Conservation (phyloP, 176 grass and related monocot species). For the Carex kokanica region DNA sequence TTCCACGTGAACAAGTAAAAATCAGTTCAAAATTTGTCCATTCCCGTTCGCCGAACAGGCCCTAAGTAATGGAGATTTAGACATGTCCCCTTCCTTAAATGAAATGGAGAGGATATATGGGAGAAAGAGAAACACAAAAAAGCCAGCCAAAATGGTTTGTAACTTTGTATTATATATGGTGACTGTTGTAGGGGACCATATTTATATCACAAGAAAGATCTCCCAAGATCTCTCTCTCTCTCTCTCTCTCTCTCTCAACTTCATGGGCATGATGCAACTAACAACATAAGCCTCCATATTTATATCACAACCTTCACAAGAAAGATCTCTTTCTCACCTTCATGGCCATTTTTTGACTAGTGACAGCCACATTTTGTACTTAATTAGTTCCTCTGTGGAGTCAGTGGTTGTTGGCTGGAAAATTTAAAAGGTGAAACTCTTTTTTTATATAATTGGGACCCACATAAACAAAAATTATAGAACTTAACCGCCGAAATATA, state of each 20-base stretch:
- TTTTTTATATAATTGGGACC: neutral
- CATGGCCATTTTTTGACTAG: neutral
- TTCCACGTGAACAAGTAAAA: no score
- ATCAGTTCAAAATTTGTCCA: no score
- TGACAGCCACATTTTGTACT: neutral
- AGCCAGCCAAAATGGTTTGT: slow-evolving; percentile 29
- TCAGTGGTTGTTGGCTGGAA: neutral
- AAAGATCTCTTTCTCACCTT: slow-evolving; percentile 12
- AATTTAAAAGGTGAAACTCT: neutral
- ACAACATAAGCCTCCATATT: neutral
- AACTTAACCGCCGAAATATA: neutral
- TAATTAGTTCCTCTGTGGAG: neutral
- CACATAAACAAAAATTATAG: neutral
- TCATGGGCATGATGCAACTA: slow-evolving; percentile 1
- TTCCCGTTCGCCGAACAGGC: no score
- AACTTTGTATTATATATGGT: neutral
- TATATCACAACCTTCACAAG: neutral
- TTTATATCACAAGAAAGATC: slow-evolving; percentile 17
- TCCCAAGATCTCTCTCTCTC: neutral
- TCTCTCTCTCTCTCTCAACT: no score
- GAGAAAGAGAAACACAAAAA: neutral
- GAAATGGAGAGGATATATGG: slow-evolving; percentile 18
- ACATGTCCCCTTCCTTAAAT: neutral
- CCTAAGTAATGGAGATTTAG: neutral
- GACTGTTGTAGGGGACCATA: slow-evolving; percentile 5